Evolutionary conservation across 2,329 filamentous ascomycete species (phyloP).

Genomic region (Colletotrichum australisinense): DNA sequence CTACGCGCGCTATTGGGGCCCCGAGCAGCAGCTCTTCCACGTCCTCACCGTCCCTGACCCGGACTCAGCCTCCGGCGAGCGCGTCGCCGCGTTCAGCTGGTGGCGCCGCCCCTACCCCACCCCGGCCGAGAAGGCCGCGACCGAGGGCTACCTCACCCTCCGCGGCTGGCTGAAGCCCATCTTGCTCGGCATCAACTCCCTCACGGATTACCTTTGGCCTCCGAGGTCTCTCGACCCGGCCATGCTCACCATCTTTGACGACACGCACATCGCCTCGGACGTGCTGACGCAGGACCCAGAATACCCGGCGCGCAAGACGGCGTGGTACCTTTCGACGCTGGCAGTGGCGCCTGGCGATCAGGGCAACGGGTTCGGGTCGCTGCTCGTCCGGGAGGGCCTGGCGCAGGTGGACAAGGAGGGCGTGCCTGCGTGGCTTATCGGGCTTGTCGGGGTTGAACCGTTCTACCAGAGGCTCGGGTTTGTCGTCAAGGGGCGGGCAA

Average conservation of each 20-base stretch:
- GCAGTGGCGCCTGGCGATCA: constrained; percentile 46
- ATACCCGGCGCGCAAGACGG: constrained; percentile 42
- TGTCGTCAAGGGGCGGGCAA: constrained; percentile 47
- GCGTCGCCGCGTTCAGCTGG: constrained; percentile 46
- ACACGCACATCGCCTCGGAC: constrained; percentile 41
- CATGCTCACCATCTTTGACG: constrained; percentile 40
- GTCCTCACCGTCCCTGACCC: constrained; percentile 42
- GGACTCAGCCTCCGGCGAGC: constrained; percentile 29
- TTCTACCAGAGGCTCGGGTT: constrained; percentile 50
- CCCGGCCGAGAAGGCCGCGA: constrained; percentile 20
- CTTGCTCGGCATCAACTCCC: constrained; percentile 39
- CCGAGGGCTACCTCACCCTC: constrained; percentile 30
- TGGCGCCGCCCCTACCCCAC: constrained; percentile 43
- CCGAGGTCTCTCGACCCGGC: constrained; percentile 38
- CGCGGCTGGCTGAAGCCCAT: constrained; percentile 45
- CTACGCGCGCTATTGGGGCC: constrained; percentile 46
- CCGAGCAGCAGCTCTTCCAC: constrained; percentile 41
- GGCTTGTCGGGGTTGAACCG: constrained; percentile 43
- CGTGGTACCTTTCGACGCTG: constrained; percentile 50
- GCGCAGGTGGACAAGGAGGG: constrained; percentile 42
- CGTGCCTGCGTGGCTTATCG: constrained; percentile 47
- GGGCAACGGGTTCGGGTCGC: constrained; percentile 45
- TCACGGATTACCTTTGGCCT: constrained; percentile 42
- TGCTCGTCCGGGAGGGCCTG: constrained; percentile 46
- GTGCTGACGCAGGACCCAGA: constrained; percentile 39